phyloP scores from a whole-genome alignment of 768 basidiomycete genomes.

The Cyathus striatus region DNA sequence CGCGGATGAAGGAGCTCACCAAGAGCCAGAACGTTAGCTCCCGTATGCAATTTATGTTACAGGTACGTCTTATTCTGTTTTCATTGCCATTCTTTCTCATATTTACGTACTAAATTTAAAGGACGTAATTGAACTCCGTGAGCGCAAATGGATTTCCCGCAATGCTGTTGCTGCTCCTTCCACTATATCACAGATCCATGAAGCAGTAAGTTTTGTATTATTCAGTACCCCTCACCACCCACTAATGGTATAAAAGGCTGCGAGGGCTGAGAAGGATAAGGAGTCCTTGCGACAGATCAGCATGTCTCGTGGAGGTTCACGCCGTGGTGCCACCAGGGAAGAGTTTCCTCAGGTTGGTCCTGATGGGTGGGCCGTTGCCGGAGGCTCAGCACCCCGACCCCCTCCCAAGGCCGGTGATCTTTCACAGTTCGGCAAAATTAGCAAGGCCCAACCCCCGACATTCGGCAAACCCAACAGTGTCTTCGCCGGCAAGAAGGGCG shows the following conservation, averaged over 20 bases:
- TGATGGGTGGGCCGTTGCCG: constrained; percentile 87
- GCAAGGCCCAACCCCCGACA: constrained; percentile 54
- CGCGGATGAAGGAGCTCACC: constrained; percentile 78
- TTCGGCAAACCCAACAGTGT: constrained; percentile 87
- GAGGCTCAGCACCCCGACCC: constrained; percentile 45
- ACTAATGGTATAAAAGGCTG: too few relatives aligned
- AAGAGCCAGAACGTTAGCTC: constrained; percentile 73
- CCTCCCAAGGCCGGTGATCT: constrained; percentile 81
- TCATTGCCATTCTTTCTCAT: constrained; percentile 3
- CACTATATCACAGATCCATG: constrained; percentile 86
- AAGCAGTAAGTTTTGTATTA: constrained; percentile 77
- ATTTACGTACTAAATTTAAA: constrained; percentile 22
- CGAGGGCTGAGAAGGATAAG: too few relatives aligned
- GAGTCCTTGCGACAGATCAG: constrained; percentile 60
- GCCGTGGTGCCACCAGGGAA: constrained; percentile 67
- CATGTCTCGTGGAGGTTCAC: constrained; percentile 89
- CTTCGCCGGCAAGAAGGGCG: constrained; percentile 66
- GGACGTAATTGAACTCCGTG: constrained; percentile 90
- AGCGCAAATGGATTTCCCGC: constrained; percentile 75
- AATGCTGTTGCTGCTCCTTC: constrained; percentile 72
- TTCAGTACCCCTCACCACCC: too few relatives aligned
- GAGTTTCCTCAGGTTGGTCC: constrained; percentile 51
- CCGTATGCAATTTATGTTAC: constrained; percentile 93
- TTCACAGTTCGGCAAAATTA: constrained; percentile 86
- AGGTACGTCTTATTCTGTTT: constrained; percentile 51